Base-by-base conservation (phyloP, 805 yeast species). In the Teunomyces panamensis region DNA sequence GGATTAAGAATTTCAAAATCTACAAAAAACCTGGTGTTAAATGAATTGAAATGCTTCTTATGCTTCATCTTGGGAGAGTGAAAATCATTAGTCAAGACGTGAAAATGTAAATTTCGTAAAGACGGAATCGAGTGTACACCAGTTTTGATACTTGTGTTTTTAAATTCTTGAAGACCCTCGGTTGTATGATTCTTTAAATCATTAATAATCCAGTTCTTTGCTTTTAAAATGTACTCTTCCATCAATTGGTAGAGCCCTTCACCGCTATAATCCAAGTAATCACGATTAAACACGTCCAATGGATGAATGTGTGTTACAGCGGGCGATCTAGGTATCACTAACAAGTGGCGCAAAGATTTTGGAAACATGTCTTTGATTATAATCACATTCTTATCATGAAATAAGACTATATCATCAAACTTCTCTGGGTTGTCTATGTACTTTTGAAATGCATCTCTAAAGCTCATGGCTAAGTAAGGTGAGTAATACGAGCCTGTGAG, bases 121-220 rank as follows among this genome's bases (percentile, higher is more conserved):
- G 90, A 83, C 2, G 96, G 96, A 2, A 75, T 75, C 4, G 86
- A 64, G 63, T 88, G 96, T 24, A 87, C 74, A 0, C 95, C 92
- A 7, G 75, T 77, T 49, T 69, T 67, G 7, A 85, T 68, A 47
- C 63, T 65, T 9, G 48, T 30, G 20, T 57, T 52, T 30, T 50
- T 52, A 45, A 68, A 64, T 32, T 57, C 56, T 14, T 39, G 16
- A 24, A 43, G 30, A n/a, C 45, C 16, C 1, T 46, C 47, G 11
- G 58, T 49, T 13, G 46, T 50, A 1, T 63, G 56, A 26, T 32
- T 54, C 34, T 49, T 53, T n/a, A 49, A 37, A 5, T 48, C 49
- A 1, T 56, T 62, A 51, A 62, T 54, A 5, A 69, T 58, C 42
- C 63, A 42, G 5, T 55, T 51, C 53, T 57, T 67, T 20, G 77